Percentiles rank a stretch among this genome's conserved stretches.
phyloP scores from a whole-genome alignment of 2,329 filamentous ascomycete genomes.

The Davidsoniella eucalypti region DNA sequence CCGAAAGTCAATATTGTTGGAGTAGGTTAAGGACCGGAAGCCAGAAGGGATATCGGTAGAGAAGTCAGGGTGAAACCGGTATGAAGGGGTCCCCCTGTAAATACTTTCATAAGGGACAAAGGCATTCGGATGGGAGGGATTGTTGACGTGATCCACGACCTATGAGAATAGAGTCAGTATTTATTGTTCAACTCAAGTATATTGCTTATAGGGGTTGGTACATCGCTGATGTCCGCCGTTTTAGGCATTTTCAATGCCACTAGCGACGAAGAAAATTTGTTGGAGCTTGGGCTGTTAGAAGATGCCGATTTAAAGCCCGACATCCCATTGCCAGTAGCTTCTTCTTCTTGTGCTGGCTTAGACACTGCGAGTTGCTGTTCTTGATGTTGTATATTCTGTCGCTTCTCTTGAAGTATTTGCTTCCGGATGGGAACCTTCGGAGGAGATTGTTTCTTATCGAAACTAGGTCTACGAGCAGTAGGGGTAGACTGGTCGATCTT shows the following conservation, averaged over 20 bases:
- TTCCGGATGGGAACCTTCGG: conserved; percentile 6
- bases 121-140: conserved; percentile 8
- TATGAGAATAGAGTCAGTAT: neutral
- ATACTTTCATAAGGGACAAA: conserved; percentile 62
- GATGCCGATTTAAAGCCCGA: no score
- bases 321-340: no score
- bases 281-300: no score
- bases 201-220: neutral
- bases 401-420: conserved; percentile 1
- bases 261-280: no score
- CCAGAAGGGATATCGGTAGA: conserved; percentile 53
- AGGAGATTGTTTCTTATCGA: neutral
- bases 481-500: no score
- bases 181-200: neutral
- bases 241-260: no score
- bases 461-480: neutral
- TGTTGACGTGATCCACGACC: conserved; percentile 6
- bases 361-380: neutral
- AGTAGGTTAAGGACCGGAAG: conserved; percentile 82
- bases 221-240: conserved; percentile 7
- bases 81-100: conserved; percentile 67
- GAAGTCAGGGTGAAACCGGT: conserved; percentile 75
- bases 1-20: conserved; percentile 67
- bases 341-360: neutral
- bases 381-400: neutral